Base-by-base conservation (phyloP, 2,329 filamentous ascomycete genomes). In the Fusarium redolens region DNA sequence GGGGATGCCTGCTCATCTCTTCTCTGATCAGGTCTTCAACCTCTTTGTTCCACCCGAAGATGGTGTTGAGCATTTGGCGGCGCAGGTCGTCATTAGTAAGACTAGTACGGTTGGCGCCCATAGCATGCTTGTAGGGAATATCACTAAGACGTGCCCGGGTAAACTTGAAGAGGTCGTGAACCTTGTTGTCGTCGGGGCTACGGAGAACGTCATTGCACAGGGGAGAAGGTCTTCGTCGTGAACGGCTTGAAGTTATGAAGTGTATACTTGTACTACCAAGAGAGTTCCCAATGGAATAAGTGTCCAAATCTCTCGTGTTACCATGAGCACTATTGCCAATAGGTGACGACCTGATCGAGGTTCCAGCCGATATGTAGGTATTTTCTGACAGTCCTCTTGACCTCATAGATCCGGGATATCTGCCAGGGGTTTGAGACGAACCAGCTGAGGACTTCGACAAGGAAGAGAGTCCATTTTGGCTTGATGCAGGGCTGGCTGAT, bases 21-120 rank as follows among this genome's bases (percentile, higher is more conserved):
- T 98, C 95, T 14, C 91, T 89, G 60, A 99, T 90, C 55, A 99
- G 83, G 47, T 92, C 91, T 48, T 94, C 89, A 43, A 96, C 91
- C 75, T 97, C 94, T 61, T 92, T 91, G 58, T 96, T 92, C 95
- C 96, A 99, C 5, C 96, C 96, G 81, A 99, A 99, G 4, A 99
- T 95, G 9, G 95, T 92, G 74, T 89, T 93, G 8, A 99, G 87
- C 95, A 99, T 98, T 81, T 98, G 95, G 50, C 88, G 89, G 54
- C 96, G 91, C 47, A 98, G 87, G 74, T 97, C 92, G 74, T 98
- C 92, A 68, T 91, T 91, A 5, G 92, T 93, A 28, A 94, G 82
- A 35, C 87, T 87, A 5, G 85, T 81, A 61, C 90, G 87, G 71
- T 92, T 88, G 17, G 86, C 76, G 3, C 86, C 82, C 17, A 90